Evolutionary conservation across 2,329 filamentous ascomycete species (phyloP).

Genomic region (Aspergillus clavatus): DNA sequence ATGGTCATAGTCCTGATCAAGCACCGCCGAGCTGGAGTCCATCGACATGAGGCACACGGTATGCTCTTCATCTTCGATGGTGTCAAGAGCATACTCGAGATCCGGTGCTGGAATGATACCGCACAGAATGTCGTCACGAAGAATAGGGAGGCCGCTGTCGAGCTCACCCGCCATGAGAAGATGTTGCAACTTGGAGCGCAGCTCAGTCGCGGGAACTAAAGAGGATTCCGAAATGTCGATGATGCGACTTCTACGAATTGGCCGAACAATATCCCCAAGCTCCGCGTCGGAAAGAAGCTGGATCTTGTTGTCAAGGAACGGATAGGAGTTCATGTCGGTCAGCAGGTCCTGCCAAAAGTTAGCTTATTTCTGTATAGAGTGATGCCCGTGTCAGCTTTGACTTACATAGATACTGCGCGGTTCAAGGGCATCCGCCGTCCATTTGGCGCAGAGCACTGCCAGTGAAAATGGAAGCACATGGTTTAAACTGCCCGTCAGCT

Average conservation of each 20-base stretch:
- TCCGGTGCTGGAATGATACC: conserved; percentile 92
- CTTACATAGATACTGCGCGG: conserved; percentile 85
- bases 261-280: conserved; percentile 78
- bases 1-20: conserved; percentile 57
- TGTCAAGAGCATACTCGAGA: conserved; percentile 86
- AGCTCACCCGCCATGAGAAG: conserved; percentile 83
- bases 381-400: conserved; percentile 7
- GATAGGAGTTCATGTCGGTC: conserved; percentile 95
- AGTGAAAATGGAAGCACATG: conserved; percentile 94
- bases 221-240: conserved; percentile 87
- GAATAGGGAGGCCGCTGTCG: conserved; percentile 83
- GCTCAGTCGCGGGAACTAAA: conserved; percentile 67
- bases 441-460: conserved; percentile 90
- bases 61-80: conserved; percentile 67
- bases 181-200: conserved; percentile 75
- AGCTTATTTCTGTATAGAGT: conserved; percentile 8
- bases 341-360: conserved; percentile 63
- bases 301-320: conserved; percentile 94
- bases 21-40: conserved; percentile 49
- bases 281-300: conserved; percentile 87
- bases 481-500: conserved; percentile 88
- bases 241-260: conserved; percentile 66
- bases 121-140: conserved; percentile 73
- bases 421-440: conserved; percentile 94
- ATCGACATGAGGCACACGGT: conserved; percentile 75